Base-by-base conservation (phyloP, 345 rosid species). In the Eucalyptus paniculata region DNA sequence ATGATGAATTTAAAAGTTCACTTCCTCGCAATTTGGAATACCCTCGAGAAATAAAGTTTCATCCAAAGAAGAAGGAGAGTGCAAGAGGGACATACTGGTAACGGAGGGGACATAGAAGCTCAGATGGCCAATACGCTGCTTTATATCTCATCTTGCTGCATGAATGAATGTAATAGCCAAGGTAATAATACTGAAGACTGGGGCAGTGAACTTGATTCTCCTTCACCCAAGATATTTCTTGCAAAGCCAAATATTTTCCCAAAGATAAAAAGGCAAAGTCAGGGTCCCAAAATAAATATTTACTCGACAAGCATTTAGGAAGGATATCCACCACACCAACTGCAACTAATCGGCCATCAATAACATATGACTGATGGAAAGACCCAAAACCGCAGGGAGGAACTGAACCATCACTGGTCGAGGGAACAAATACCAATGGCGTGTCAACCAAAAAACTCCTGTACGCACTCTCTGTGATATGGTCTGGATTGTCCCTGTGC, bases 131-230 rank as follows among this genome's bases (percentile, higher is more conserved):
- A 94, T 98, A 98, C 14, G 97, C 97, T 56, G 99, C 98, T 94
- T 98, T 98, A 92, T 98, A 98, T 95, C 97, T 97, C 99, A 98
- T 98, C 93, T 98, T 98, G 92, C 88, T 92, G 94, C 99, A 98
- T 49, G 99, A 98, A 90, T 97, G 99, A 92, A 98, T 96, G 91
- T 98, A 98, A 92, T 98, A 98, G 86, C 99, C 99, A 89, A 98
- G 97, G 94, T 98, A 98, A 92, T 98, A 98, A 92, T 93, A 96
- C 91, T 96, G 94, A 91, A 98, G 99, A 92, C 94, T 92, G 26
- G 96, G 93, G 91, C 98, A 95, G 87, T 88, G 92, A 82, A 88
- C 91, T 93, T 95, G 95, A 93, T 93, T 96, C 91, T 94, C 95
- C 89, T 92, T 96, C 51, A 97, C 96, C 97, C 99, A 98, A 89